These are phyloP conservation scores for Fusarium sp. DNA, from an alignment of 2,329 filamentous ascomycete genomes.

Conservation along the genomic window DNA sequence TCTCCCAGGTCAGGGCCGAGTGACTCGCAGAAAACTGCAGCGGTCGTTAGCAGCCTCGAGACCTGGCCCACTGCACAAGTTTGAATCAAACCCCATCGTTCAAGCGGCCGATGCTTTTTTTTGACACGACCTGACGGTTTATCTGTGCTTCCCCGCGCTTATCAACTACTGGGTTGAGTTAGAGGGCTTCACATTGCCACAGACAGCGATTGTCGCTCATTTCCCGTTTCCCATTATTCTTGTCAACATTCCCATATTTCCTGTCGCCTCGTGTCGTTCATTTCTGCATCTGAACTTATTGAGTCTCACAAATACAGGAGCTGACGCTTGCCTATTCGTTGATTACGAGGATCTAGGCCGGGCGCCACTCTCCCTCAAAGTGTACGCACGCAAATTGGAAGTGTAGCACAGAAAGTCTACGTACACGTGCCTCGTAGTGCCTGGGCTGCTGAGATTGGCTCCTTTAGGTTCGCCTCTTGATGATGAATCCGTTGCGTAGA, in stretches of 20 bases:
- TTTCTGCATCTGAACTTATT: slow-evolving; percentile 24
- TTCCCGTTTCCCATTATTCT: slow-evolving; percentile 35
- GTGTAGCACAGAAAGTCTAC: slow-evolving; percentile 32
- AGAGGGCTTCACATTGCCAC: slow-evolving; percentile 35
- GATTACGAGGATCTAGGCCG: slow-evolving; percentile 36
- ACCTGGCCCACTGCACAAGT: slow-evolving; percentile 3
- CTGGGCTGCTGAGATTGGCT: slow-evolving; percentile 30
- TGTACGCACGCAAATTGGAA: slow-evolving; percentile 25
- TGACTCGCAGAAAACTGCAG: slow-evolving; percentile 44
- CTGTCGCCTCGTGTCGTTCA: slow-evolving; percentile 27
- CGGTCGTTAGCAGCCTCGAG: slow-evolving; percentile 28
- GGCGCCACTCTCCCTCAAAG: slow-evolving; percentile 32
- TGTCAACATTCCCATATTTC: slow-evolving; percentile 35
- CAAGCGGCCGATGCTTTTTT: slow-evolving; percentile 23
- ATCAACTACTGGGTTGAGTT: slow-evolving; percentile 34
- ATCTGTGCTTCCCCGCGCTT: slow-evolving; percentile 26
- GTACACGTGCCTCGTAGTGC: slow-evolving; percentile 28
- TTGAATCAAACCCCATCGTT: slow-evolving; percentile 22
- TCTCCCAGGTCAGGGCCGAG: slow-evolving; percentile 21
- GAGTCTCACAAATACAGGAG: slow-evolving; percentile 12
- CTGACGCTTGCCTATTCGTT: slow-evolving; percentile 39
- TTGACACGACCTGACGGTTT: slow-evolving; percentile 31
- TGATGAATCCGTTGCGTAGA: slow-evolving; percentile 44
- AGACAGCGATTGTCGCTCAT: slow-evolving; percentile 30
- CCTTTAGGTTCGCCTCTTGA: slow-evolving; percentile 39